Evolutionary conservation across 2,329 filamentous ascomycete genomes (phyloP).

Genomic region (Aaosphaeria pasadenensis): DNA sequence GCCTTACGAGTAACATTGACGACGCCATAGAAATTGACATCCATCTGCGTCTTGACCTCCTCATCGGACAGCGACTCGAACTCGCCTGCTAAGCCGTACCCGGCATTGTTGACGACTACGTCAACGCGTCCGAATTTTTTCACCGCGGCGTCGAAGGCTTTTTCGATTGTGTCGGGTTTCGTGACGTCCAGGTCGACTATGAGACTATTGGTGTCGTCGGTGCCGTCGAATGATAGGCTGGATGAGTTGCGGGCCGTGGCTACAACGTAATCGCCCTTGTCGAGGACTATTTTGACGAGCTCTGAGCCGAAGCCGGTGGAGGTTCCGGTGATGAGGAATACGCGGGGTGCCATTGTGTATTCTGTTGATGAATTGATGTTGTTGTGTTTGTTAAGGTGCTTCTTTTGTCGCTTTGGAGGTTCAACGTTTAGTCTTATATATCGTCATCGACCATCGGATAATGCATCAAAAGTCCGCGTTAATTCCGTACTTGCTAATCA

Average conservation of each 20-base stretch:
- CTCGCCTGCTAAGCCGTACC: constrained; percentile 33
- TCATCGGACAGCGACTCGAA: constrained; percentile 27
- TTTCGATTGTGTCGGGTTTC: constrained; percentile 34
- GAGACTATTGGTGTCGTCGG: constrained; percentile 35
- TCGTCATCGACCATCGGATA: no score
- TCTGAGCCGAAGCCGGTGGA: constrained; percentile 48
- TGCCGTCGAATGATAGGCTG: constrained; percentile 42
- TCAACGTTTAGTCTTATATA: no score
- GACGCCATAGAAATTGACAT: constrained; percentile 46
- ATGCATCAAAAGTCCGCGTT: no score
- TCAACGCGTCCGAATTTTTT: constrained; percentile 65
- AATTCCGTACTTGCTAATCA: no score
- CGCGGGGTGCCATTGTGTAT: constrained; percentile 10
- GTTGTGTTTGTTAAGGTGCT: background rate
- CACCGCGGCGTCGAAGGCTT: constrained; percentile 53
- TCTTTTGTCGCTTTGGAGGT: no score
- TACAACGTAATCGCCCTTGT: constrained; percentile 41
- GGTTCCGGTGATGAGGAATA: constrained; percentile 39
- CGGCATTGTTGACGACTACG: constrained; percentile 47
- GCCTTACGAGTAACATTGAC: constrained; percentile 39
- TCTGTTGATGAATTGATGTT: background rate
- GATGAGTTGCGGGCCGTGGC: constrained; percentile 48
- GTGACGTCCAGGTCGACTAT: constrained; percentile 51
- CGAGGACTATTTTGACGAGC: constrained; percentile 37
- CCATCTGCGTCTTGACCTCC: constrained; percentile 36